phyloP scores from a whole-genome alignment of 306 rosid species.

The Sphenostylis stenocarpa region DNA sequence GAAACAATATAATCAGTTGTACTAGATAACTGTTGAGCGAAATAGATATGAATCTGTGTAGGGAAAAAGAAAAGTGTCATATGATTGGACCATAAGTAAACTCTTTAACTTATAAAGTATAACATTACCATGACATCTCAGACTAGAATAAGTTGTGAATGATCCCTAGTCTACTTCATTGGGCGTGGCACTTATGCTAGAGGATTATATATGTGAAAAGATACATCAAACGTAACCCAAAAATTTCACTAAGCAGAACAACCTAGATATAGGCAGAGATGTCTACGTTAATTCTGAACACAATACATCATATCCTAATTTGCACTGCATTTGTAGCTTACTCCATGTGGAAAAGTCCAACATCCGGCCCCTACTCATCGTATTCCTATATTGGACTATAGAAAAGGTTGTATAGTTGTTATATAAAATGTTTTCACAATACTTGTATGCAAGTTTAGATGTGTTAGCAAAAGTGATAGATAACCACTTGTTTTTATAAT shows the following conservation, averaged over 20 bases:
- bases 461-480: too few species aligned
- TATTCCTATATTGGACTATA: conserved; percentile 38
- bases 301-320: conserved; percentile 23
- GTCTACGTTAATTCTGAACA: conserved; percentile 13
- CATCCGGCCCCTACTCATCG: conserved; percentile 33
- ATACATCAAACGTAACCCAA: conserved; percentile 37
- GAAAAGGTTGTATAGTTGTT: too few species aligned
- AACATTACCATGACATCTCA: not conserved
- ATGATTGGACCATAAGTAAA: not conserved
- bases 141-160: not conserved
- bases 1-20: not conserved
- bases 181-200: too few species aligned
- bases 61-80: not conserved
- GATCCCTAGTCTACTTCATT: conserved; percentile 6
- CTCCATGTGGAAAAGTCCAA: conserved; percentile 41
- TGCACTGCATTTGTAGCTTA: conserved; percentile 36
- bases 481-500: too few species aligned
- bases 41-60: too few species aligned
- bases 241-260: conserved; percentile 44
- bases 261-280: conserved; percentile 26
- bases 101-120: not conserved
- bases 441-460: too few species aligned
- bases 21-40: not conserved
- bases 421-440: too few species aligned
- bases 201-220: conserved; percentile 26